Base-by-base conservation (phyloP, 495 filamentous ascomycete species). In the Penicillium silybi region DNA sequence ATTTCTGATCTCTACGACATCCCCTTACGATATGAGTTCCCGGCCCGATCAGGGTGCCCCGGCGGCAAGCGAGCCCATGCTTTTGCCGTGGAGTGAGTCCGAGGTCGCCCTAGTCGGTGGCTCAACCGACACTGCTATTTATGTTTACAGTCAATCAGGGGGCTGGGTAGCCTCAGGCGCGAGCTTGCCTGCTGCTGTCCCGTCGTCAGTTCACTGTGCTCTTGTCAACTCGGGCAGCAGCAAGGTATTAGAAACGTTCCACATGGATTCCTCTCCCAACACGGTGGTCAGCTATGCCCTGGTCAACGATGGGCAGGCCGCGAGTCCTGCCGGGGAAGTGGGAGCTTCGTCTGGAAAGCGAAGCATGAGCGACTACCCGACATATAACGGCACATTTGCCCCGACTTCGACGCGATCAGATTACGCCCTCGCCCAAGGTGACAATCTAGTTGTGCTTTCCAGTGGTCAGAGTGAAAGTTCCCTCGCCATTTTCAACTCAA, bases 81-180 rank as follows among this genome's bases (percentile, higher is more conserved):
- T 98, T 10, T 63, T 96, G 49, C 79, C 84, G 7, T 97, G 87
- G 88, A 88, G 85, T 51, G 70, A 81, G 40, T 77, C 76, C 34
- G 73, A 87, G 61, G 88, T 86, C 3, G 80, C 87, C 9, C 74
- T 96, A 72, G 66, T 97, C 46, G 91, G 91, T 41, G 93, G 92
- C 7, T 77, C 79, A 44, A 70, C 67, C 19, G 92, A 90, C 63
- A 83, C 67, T 2, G 70, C 80, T n/a, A 74, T 96, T 3, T 88
- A 80, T 69, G 78, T 46, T 85, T 96, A 67, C 55, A 57, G 55
- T 38, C 41, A 23, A 46, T 75, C 66, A 46, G 48, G 66, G 25
- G 80, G 80, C 37, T 97, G 91, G 92, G 57, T 62, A 9, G 70
- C 82, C 40, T 80, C 89, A 7, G 77, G 79, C 8, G 76, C 80